Conservation (phyloP, 2,329 filamentous ascomycete genomes). For the Phyllosticta citribraziliensis region DNA sequence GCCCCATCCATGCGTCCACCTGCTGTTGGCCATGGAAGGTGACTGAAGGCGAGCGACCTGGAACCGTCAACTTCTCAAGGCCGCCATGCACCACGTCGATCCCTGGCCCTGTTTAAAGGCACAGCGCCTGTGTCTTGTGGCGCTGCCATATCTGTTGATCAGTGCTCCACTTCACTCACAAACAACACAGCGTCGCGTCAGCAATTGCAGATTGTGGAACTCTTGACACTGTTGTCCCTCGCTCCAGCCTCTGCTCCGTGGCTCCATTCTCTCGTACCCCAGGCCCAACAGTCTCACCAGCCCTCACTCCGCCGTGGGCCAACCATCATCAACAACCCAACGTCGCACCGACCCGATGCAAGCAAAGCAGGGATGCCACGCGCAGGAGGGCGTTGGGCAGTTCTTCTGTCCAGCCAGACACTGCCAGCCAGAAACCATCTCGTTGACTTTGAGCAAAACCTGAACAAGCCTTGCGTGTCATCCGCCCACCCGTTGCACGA, state of each 20-base stretch:
- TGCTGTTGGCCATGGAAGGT: neutral
- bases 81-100: neutral
- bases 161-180: neutral
- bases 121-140: neutral
- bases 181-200: neutral
- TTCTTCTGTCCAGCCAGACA: neutral
- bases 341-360: constrained; percentile 6
- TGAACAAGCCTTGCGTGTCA: neutral
- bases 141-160: neutral
- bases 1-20: neutral
- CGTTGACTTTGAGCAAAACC: neutral
- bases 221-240: neutral
- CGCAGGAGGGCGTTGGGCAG: neutral
- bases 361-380: constrained; percentile 6
- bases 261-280: neutral
- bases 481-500: neutral
- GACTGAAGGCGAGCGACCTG: neutral
- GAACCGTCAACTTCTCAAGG: neutral
- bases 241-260: neutral
- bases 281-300: neutral
- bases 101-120: neutral
- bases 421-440: neutral
- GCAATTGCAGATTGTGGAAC: neutral
- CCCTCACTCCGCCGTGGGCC: neutral
- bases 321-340: neutral